Percentiles rank a stretch among this genome's conserved stretches.
phyloP scores from a whole-genome alignment of 331 rosid genomes.

The Spiraea crenata region DNA sequence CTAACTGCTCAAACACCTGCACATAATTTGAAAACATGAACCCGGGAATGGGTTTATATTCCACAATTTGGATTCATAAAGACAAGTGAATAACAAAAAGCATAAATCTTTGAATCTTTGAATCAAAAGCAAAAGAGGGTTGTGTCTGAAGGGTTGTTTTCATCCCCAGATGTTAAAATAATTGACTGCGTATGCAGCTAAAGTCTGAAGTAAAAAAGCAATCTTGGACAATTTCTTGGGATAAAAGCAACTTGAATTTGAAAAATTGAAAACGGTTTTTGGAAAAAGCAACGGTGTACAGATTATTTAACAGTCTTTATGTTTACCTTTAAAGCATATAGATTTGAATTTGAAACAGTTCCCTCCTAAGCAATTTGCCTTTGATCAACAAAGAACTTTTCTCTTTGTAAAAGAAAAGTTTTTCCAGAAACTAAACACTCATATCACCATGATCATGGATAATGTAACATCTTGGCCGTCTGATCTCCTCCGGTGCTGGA shows the following conservation, averaged over 20 bases:
- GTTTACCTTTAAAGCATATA: constrained; percentile 35
- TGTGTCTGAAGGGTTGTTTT: constrained; percentile 31
- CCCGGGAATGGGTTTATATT: constrained; percentile 21
- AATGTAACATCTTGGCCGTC: constrained; percentile 9
- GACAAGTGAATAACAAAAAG: constrained; percentile 32
- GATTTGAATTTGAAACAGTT: constrained; percentile 75
- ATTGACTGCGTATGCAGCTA: constrained; percentile 40
- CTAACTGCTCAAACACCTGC: constrained; percentile 26
- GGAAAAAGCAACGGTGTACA: constrained; percentile 48
- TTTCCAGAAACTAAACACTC: constrained; percentile 20
- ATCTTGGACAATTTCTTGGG: constrained; percentile 19
- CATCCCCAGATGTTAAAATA: constrained; percentile 31
- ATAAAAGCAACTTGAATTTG: constrained; percentile 31
- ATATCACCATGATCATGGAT: constrained; percentile 18
- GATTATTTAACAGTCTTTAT: constrained; percentile 17
- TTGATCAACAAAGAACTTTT: constrained; percentile 19
- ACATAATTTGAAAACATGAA: constrained; percentile 14
- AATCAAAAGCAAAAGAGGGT: constrained; percentile 58
- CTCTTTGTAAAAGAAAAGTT: constrained; percentile 33
- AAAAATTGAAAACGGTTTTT: constrained; percentile 41
- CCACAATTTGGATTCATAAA: constrained; percentile 4
- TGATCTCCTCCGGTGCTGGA: neutral
- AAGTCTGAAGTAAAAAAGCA: constrained; percentile 35
- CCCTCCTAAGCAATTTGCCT: constrained; percentile 56
- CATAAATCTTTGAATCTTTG: constrained; percentile 18